A percentile compares a stretch with the other conserved stretches of the same genome.
Evolutionary conservation across 106 monocot species (phyloP).

Genomic region (Dioscorea alata): DNA sequence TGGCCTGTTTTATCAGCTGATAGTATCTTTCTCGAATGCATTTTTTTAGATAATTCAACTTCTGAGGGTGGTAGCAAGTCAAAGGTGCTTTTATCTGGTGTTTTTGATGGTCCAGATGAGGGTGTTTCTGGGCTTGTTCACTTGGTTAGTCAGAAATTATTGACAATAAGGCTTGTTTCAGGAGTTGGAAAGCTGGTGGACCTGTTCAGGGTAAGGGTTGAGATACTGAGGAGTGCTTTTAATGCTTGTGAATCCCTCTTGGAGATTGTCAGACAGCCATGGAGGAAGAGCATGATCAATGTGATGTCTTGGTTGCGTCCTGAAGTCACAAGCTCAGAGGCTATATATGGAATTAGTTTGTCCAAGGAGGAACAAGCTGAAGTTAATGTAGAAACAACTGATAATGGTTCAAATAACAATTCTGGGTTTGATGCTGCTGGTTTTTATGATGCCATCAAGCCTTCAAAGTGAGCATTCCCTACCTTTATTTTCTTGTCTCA

Average conservation of each 20-base stretch:
- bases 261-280: conserved; percentile 67
- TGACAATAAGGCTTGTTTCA: conserved; percentile 43
- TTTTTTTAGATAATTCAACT: conserved; percentile 13
- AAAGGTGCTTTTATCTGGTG: conserved; percentile 51
- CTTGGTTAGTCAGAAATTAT: conserved; percentile 51
- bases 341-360: conserved; percentile 41
- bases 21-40: conserved; percentile 49
- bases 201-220: conserved; percentile 58
- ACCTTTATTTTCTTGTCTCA: background rate
- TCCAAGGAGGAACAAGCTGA: conserved; percentile 9
- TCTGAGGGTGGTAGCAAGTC: conserved; percentile 15
- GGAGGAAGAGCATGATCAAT: conserved; percentile 89
- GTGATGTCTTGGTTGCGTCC: conserved; percentile 87
- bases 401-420: conserved; percentile 25
- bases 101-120: conserved; percentile 84
- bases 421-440: conserved; percentile 49
- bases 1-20: conserved; percentile 62
- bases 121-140: conserved; percentile 77
- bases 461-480: conserved; percentile 58
- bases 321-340: conserved; percentile 68
- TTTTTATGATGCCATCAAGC: conserved; percentile 92
- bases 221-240: conserved; percentile 60
- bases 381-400: conserved; percentile 5
- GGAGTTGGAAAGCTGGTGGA: conserved; percentile 17
- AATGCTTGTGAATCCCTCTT: conserved; percentile 59